Conservation (phyloP, 2,329 filamentous ascomycete genomes). For the Scytalidium sp. region DNA sequence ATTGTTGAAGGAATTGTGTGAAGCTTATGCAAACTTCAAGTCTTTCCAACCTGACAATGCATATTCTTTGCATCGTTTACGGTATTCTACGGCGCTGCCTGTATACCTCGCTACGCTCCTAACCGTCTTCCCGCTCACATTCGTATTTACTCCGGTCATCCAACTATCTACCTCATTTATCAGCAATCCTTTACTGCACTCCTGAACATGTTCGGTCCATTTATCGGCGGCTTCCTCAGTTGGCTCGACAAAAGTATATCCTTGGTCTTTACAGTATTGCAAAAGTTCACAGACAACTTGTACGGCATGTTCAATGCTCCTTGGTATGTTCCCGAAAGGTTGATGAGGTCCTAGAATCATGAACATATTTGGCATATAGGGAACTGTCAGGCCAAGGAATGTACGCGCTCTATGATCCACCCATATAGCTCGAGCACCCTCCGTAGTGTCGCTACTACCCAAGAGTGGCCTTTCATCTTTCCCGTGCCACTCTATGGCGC, state of each 20-base stretch:
- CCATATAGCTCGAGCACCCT: slow-evolving; percentile 15
- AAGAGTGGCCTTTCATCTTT: too few species aligned
- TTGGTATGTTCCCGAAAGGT: slow-evolving; percentile 40
- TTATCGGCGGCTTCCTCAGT: slow-evolving; percentile 33
- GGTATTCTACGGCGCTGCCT: slow-evolving; percentile 41
- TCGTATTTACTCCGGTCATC: slow-evolving; percentile 55
- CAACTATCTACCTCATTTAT: slow-evolving; percentile 48
- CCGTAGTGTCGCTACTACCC: slow-evolving; percentile 17
- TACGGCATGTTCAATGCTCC: slow-evolving; percentile 40
- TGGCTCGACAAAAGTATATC: slow-evolving; percentile 35
- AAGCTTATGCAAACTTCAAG: too few species aligned
- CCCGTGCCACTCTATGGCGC: slow-evolving; percentile 19
- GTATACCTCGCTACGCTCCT: slow-evolving; percentile 44
- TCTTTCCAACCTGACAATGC: too few species aligned
- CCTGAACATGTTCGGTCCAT: slow-evolving; percentile 47
- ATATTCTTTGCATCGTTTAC: slow-evolving; percentile 34
- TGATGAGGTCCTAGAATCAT: slow-evolving; percentile 43
- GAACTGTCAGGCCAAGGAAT: slow-evolving; percentile 24
- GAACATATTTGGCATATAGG: slow-evolving; percentile 27
- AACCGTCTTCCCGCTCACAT: slow-evolving; percentile 42
- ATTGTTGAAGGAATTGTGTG: too few species aligned
- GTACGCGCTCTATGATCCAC: slow-evolving; percentile 20
- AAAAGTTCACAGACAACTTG: slow-evolving; percentile 35
- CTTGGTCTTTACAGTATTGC: slow-evolving; percentile 27
- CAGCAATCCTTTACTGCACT: slow-evolving; percentile 41